Evolutionary conservation across 495 filamentous ascomycete genomes (phyloP).

Genomic region (Lepidopterella palustris): DNA sequence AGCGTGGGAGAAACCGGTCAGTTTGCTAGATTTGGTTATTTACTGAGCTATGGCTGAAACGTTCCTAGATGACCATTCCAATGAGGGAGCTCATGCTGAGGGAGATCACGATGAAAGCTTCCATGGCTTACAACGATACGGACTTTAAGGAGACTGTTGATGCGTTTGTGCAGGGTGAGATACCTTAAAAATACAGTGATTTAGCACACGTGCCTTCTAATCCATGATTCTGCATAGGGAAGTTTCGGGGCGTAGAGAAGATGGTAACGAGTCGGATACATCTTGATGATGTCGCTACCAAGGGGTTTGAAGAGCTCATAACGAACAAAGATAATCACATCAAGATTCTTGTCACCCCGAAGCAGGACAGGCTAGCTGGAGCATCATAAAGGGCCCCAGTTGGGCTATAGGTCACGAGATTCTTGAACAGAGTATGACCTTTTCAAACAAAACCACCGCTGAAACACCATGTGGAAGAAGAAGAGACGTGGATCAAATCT

Average conservation of each 20-base stretch:
- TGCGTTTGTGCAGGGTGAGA: constrained; percentile 29
- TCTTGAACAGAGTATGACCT: background rate
- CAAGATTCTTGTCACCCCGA: constrained; percentile 31
- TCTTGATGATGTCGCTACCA: constrained; percentile 27
- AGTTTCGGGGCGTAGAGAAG: constrained; percentile 29
- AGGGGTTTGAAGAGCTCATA: constrained; percentile 29
- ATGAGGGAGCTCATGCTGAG: constrained; percentile 25
- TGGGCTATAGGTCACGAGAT: background rate
- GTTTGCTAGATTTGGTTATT: background rate
- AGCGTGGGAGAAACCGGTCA: constrained; percentile 25
- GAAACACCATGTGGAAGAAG: background rate
- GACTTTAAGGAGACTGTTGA: constrained; percentile 29
- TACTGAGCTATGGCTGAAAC: background rate
- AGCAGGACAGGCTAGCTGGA: background rate
- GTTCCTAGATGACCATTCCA: constrained; percentile 20
- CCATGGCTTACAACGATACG: constrained; percentile 30
- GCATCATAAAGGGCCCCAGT: background rate
- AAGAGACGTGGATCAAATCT: background rate
- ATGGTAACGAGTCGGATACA: constrained; percentile 33
- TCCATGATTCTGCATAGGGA: constrained; percentile 16
- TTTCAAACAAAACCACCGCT: background rate
- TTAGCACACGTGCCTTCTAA: background rate
- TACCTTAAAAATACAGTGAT: background rate
- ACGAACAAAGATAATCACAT: constrained; percentile 31
- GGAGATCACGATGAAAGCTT: constrained; percentile 23